phyloP scores from a whole-genome alignment of 495 filamentous ascomycete species.

The Glonium stellatum region DNA sequence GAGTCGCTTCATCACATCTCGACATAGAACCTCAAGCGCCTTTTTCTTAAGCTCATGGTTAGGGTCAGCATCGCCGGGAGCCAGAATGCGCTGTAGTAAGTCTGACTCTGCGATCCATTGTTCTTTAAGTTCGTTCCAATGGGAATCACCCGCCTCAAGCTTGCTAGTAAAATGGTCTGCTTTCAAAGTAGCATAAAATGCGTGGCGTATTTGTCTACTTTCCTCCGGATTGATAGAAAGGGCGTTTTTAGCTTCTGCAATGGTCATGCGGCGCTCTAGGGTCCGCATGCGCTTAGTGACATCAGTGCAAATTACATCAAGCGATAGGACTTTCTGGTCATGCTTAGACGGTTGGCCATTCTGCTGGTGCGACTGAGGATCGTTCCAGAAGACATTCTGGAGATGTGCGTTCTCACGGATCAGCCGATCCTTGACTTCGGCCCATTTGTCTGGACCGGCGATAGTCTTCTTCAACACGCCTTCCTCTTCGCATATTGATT shows the following conservation, averaged over 20 bases:
- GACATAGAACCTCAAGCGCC: constrained; percentile 61
- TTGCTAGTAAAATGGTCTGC: constrained; percentile 68
- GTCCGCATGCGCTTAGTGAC: constrained; percentile 74
- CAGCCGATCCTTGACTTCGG: constrained; percentile 60
- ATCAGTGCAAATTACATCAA: constrained; percentile 75
- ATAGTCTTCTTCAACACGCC: constrained; percentile 68
- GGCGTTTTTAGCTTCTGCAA: constrained; percentile 65
- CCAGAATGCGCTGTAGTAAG: constrained; percentile 52
- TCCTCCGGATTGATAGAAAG: constrained; percentile 67
- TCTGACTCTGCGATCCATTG: constrained; percentile 58
- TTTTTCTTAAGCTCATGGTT: constrained; percentile 51
- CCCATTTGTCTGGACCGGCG: constrained; percentile 66
- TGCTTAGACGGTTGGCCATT: constrained; percentile 37
- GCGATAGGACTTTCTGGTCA: constrained; percentile 51
- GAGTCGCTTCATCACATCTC: constrained; percentile 69
- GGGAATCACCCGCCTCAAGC: constrained; percentile 60
- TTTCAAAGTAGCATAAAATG: constrained; percentile 61
- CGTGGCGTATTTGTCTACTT: constrained; percentile 56
- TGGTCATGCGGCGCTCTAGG: constrained; percentile 53
- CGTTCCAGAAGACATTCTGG: constrained; percentile 56
- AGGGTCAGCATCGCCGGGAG: constrained; percentile 48
- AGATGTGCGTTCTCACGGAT: constrained; percentile 60
- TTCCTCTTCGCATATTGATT: constrained; percentile 57
- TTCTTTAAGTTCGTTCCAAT: constrained; percentile 63
- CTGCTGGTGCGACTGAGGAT: constrained; percentile 23